Evolutionary conservation across 2,329 filamentous ascomycete species (phyloP).

Genomic region (Aaosphaeria arxii): DNA sequence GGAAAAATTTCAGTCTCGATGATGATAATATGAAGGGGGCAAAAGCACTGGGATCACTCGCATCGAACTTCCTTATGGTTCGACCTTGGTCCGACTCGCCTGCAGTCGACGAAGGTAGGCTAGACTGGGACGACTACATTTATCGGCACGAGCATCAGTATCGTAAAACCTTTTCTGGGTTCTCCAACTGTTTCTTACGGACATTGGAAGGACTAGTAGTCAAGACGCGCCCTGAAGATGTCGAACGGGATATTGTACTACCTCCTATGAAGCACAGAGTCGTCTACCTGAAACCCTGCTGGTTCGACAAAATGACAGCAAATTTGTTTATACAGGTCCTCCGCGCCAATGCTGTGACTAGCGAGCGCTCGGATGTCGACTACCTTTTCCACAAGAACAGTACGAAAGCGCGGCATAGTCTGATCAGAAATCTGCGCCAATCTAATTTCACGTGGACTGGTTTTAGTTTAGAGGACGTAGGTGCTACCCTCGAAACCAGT

Average conservation of each 20-base stretch:
- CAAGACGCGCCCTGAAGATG: slow-evolving; percentile 71
- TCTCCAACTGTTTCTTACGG: slow-evolving; percentile 58
- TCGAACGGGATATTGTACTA: slow-evolving; percentile 61
- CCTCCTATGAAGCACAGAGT: slow-evolving; percentile 71
- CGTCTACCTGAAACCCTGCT: slow-evolving; percentile 74
- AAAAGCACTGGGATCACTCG: slow-evolving; percentile 65
- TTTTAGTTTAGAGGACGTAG: slow-evolving; percentile 63
- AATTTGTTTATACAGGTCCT: slow-evolving; percentile 85
- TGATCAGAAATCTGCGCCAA: slow-evolving; percentile 77
- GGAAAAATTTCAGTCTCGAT: slow-evolving; percentile 36
- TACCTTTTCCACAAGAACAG: slow-evolving; percentile 86
- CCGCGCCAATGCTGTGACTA: slow-evolving; percentile 83
- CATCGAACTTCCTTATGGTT: slow-evolving; percentile 67
- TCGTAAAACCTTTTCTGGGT: slow-evolving; percentile 54
- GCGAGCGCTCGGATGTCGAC: slow-evolving; percentile 76
- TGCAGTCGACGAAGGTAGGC: slow-evolving; percentile 51
- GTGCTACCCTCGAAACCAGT: slow-evolving; percentile 63
- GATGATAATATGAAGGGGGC: slow-evolving; percentile 41
- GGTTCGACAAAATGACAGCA: slow-evolving; percentile 77
- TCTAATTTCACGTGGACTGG: slow-evolving; percentile 86
- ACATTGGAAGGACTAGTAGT: slow-evolving; percentile 79
- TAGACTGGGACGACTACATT: slow-evolving; percentile 73
- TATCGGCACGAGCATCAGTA: slow-evolving; percentile 48
- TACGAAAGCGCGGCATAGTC: slow-evolving; percentile 60
- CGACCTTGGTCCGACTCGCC: slow-evolving; percentile 72